Base-by-base conservation (phyloP, 2,329 filamentous ascomycete species). In the Escovopsis weberi region DNA sequence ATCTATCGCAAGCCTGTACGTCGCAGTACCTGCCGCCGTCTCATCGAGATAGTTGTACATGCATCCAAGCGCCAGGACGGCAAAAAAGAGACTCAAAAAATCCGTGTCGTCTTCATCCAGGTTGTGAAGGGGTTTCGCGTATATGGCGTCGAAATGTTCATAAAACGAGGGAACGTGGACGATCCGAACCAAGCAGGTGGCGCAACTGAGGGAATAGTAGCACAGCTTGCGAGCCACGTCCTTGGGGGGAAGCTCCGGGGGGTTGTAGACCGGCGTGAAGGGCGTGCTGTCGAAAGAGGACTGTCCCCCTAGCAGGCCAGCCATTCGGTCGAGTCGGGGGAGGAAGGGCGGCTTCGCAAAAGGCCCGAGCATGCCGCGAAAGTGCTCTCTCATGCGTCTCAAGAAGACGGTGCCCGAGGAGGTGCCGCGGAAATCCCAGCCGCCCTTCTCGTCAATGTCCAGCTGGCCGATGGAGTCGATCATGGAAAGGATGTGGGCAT, bases 381-480 rank as follows among this genome's bases (percentile, higher is more conserved):
- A 85, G 55, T 94, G 83, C 54, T 93, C 84, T 53, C 86, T 82
- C 73, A 98, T 81, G 43, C 85, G 79, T 49, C 78, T 76, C 52
- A 95, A 73, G 59, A 95, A 98, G 48, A 89, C 85, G 37, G 88
- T 74, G 3, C 89, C 88, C 0, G 91, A 96, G 0, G 89, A 95
- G 49, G 85, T 83, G 39, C 91, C 91, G 56, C 94, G 86, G 54
- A 94, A 98, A 60, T 96, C 88, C 79, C 87, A 94, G 52, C 91
- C 79, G 36, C 89, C 89, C 53, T 80, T 78, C 51, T 96, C 89
- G 53, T 94, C 87, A 32, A 96, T 71, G 54, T 96, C 89, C 15
- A 98, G 71, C 57, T 88, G 84, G 33, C 89, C 91, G 3, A 89
- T 86, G 36, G 85, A 85, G 56, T 89, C 84, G 45, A 96, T 87